A percentile compares a stretch with the other conserved stretches of the same genome.
These are phyloP conservation scores for Fusarium nygamai DNA, from an alignment of 2,329 filamentous ascomycete species.

Conservation along the genomic window DNA sequence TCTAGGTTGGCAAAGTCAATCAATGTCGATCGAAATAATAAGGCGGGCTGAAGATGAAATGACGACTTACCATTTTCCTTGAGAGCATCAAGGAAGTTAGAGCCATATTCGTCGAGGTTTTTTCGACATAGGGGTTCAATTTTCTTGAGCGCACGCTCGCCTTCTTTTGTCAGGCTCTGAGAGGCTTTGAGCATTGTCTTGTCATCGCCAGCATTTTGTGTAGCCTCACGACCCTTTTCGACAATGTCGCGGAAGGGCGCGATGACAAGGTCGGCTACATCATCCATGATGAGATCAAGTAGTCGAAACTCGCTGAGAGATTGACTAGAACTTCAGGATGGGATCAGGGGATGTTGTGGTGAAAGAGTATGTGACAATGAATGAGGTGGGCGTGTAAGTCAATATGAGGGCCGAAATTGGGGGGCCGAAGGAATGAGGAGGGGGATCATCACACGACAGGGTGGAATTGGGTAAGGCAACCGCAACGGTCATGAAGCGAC, in stretches of 20 bases:
- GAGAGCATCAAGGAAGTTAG: constrained; percentile 60
- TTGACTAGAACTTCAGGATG: neutral
- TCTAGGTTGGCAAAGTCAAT: constrained; percentile 45
- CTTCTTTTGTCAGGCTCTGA: constrained; percentile 58
- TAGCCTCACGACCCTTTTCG: constrained; percentile 59
- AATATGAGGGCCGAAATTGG: constrained; percentile 35
- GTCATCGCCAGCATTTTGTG: constrained; percentile 58
- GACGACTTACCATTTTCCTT: constrained; percentile 61
- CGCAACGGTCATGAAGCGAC: neutral
- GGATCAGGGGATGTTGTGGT: neutral
- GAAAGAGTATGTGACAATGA: constrained; percentile 1
- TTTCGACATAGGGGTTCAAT: constrained; percentile 63
- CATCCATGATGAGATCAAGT: constrained; percentile 48
- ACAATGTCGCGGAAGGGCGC: constrained; percentile 63
- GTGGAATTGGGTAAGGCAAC: constrained; percentile 18
- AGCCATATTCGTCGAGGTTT: constrained; percentile 59
- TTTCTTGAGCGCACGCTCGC: constrained; percentile 59
- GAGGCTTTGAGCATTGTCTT: constrained; percentile 61
- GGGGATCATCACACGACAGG: constrained; percentile 36
- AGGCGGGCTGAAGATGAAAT: neutral
- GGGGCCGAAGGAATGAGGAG: constrained; percentile 11
- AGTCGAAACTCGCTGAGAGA: neutral
- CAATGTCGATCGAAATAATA: neutral
- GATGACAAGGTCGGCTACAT: constrained; percentile 57
- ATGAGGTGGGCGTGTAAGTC: constrained; percentile 41